phyloP scores from a whole-genome alignment of 2,329 filamentous ascomycete species.

The Chrysoporthe austroafricana region DNA sequence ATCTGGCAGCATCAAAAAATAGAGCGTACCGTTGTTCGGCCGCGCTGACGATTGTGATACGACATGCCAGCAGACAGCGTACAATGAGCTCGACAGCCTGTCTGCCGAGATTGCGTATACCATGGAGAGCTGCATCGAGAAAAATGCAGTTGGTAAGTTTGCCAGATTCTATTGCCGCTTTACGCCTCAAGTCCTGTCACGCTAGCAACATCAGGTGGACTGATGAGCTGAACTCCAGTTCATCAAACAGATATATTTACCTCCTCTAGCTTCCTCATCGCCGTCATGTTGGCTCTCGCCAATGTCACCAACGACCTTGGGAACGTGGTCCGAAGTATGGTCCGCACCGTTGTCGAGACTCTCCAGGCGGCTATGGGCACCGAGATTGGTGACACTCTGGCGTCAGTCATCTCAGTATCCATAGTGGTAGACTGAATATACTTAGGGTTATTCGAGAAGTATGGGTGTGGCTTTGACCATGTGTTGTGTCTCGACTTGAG shows the following conservation, averaged over 20 bases:
- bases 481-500: too few species aligned
- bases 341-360: conserved; percentile 1
- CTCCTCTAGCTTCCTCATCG: conserved; percentile 10
- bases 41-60: not conserved
- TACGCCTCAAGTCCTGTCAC: not conserved
- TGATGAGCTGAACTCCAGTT: not conserved
- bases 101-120: conserved; percentile 13
- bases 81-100: conserved; percentile 1
- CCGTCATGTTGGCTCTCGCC: not conserved
- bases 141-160: conserved; percentile 13
- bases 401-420: not conserved
- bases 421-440: not conserved
- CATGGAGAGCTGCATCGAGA: not conserved
- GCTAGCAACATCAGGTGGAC: not conserved
- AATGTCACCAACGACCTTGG: not conserved
- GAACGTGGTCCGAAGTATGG: not conserved
- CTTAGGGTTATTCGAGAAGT: not conserved
- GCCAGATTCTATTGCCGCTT: not conserved
- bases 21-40: not conserved
- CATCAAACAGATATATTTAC: not conserved
- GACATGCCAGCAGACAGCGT: conserved; percentile 3
- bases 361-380: conserved; percentile 8
- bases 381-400: conserved; percentile 9
- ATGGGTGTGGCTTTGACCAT: not conserved
- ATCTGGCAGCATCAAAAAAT: not conserved